A percentile compares a stretch with the other conserved stretches of the same genome.
These are phyloP conservation scores for Noccaea bulbosa DNA, from an alignment of 345 rosid genomes.

Conservation along the genomic window DNA sequence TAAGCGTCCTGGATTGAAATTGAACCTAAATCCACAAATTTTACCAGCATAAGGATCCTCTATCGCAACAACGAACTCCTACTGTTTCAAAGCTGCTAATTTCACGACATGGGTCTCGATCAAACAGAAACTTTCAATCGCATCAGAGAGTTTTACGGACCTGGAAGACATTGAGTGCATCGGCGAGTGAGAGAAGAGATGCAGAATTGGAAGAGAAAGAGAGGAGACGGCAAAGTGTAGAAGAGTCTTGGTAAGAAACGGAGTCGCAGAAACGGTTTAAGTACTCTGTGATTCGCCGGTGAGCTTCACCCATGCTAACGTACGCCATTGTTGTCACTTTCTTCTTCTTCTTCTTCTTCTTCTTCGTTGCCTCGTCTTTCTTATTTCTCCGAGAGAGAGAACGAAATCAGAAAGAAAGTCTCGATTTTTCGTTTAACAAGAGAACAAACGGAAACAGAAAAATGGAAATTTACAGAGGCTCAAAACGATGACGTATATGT, in stretches of 20 bases:
- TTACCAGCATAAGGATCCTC: neutral
- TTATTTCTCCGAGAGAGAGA: slow-evolving; percentile 2
- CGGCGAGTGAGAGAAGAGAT: slow-evolving; percentile 74
- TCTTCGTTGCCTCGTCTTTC: neutral
- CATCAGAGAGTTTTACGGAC: neutral
- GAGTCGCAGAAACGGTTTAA: slow-evolving; percentile 75
- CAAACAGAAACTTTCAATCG: neutral
- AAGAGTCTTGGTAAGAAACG: slow-evolving; percentile 69
- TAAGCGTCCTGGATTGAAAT: slow-evolving; percentile 13
- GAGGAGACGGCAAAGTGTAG: slow-evolving; percentile 67
- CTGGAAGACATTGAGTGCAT: slow-evolving; percentile 79
- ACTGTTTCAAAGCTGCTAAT: slow-evolving; percentile 9
- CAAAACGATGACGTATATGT: slow-evolving; percentile 5
- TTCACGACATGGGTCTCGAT: slow-evolving; percentile 28
- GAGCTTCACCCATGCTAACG: slow-evolving; percentile 86
- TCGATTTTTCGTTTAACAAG: neutral
- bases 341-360: slow-evolving; percentile 16
- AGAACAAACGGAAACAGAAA: neutral
- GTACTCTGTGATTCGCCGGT: slow-evolving; percentile 81
- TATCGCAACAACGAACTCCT: slow-evolving; percentile 9
- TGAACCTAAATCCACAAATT: slow-evolving; percentile 26
- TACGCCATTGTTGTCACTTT: slow-evolving; percentile 52
- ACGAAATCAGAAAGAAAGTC: slow-evolving; percentile 1
- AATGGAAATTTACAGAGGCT: slow-evolving; percentile 1
- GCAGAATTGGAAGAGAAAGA: slow-evolving; percentile 70